These are phyloP conservation scores for Podosphaera xanthii DNA, from an alignment of 2,329 filamentous ascomycete species.

Conservation along the genomic window DNA sequence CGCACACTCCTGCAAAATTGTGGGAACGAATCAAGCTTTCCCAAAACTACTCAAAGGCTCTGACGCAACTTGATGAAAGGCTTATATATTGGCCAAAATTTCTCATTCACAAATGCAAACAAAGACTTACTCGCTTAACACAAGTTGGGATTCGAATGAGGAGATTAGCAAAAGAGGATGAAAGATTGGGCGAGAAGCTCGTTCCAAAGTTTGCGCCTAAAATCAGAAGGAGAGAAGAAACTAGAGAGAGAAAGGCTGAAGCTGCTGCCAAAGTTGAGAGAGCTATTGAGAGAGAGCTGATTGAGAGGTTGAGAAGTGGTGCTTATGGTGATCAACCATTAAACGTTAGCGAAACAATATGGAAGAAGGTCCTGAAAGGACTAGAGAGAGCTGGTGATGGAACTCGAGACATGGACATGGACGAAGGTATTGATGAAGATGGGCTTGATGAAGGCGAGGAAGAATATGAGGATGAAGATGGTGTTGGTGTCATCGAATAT, in stretches of 20 bases:
- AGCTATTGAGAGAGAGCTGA: conserved; percentile 83
- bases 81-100: conserved; percentile 93
- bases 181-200: conserved; percentile 65
- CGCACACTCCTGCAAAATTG: conserved; percentile 70
- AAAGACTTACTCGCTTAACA: conserved; percentile 73
- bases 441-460: conserved; percentile 46
- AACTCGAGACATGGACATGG: conserved; percentile 63
- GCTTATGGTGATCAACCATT: conserved; percentile 87
- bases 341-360: conserved; percentile 85
- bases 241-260: conserved; percentile 54
- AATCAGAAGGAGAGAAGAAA: conserved; percentile 52
- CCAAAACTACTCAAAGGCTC: conserved; percentile 71
- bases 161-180: conserved; percentile 69
- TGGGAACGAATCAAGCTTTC: conserved; percentile 88
- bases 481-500: conserved; percentile 64
- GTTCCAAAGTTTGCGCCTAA: conserved; percentile 85
- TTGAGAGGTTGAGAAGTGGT: conserved; percentile 74
- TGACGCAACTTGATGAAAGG: conserved; percentile 66
- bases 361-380: conserved; percentile 87
- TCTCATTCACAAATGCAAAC: conserved; percentile 84
- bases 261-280: conserved; percentile 82
- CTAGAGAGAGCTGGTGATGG: conserved; percentile 76
- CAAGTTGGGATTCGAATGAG: conserved; percentile 71
- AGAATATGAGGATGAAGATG: conserved; percentile 38
- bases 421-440: conserved; percentile 64